Conservation (phyloP, 1,139 yeast genomes). For the Diutina neorugosa region DNA sequence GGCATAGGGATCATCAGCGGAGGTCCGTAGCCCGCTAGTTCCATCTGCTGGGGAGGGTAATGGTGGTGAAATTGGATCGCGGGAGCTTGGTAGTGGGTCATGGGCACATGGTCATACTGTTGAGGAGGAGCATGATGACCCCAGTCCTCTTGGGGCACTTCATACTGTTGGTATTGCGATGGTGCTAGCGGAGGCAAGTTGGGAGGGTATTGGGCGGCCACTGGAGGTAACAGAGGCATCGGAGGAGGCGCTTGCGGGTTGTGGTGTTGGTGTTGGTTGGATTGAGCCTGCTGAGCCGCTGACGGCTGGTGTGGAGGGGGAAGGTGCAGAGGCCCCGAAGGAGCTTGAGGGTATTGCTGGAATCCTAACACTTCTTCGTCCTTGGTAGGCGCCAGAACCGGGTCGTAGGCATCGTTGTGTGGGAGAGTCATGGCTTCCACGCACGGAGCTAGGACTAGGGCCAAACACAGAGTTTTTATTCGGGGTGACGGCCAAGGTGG, state of each 20-base stretch:
- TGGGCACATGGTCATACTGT: background rate
- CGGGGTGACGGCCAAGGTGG: background rate
- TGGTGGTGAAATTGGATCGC: constrained; percentile 1
- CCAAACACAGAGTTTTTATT: background rate
- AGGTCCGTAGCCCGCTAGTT: background rate
- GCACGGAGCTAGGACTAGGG: background rate
- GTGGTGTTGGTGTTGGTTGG: background rate
- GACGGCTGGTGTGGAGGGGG: background rate
- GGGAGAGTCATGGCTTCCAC: constrained; percentile 1
- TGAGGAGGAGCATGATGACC: background rate
- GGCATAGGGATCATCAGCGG: background rate
- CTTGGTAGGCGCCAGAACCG: background rate
- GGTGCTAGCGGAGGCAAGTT: background rate
- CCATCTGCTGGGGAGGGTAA: background rate
- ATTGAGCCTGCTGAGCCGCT: background rate
- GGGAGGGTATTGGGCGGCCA: background rate
- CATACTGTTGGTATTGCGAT: background rate
- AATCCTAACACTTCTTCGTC: background rate
- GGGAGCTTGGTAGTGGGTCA: background rate
- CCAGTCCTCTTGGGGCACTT: background rate
- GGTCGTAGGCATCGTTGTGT: background rate
- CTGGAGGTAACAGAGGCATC: constrained; percentile 1
- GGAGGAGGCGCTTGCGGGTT: background rate
- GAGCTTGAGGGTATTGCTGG: background rate
- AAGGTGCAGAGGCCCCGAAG: background rate